A percentile compares a stretch with the other conserved stretches of the same genome.
Conservation (phyloP, 2,329 filamentous ascomycete genomes). For the Graphilbum fragrans region DNA sequence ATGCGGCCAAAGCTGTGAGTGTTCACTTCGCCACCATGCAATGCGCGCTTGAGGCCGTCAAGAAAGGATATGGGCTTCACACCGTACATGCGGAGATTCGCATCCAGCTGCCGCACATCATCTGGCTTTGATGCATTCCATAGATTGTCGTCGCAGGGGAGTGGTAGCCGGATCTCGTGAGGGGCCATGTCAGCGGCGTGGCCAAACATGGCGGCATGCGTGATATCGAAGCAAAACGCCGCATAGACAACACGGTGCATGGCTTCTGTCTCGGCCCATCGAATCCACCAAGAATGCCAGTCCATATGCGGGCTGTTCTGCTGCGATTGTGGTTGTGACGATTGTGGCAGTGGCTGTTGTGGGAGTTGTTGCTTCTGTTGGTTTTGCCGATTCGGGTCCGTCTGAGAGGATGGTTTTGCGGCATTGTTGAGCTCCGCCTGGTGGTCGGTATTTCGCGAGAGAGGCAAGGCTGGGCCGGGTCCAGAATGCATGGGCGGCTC, state of each 20-base stretch:
- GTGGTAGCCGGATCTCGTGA: conserved; percentile 72
- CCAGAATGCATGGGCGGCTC: conserved; percentile 19
- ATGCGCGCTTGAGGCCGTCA: conserved; percentile 70
- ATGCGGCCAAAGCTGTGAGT: conserved; percentile 84
- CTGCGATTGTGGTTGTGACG: background rate
- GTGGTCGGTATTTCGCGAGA: too few species aligned
- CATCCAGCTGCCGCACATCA: conserved; percentile 65
- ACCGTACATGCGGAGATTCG: conserved; percentile 64
- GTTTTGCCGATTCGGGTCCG: background rate
- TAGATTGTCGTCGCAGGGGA: conserved; percentile 77
- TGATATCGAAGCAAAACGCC: conserved; percentile 80
- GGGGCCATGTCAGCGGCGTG: conserved; percentile 84
- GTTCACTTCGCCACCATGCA: conserved; percentile 69
- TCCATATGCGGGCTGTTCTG: conserved; percentile 20
- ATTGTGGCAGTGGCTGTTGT: background rate
- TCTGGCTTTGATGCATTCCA: conserved; percentile 75
- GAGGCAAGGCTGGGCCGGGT: too few species aligned
- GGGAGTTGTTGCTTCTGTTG: background rate
- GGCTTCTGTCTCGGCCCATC: conserved; percentile 82
- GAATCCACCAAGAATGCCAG: conserved; percentile 56
- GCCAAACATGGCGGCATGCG: conserved; percentile 86
- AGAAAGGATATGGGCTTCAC: conserved; percentile 71
- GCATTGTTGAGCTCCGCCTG: background rate
- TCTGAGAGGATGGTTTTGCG: background rate
- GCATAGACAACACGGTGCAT: conserved; percentile 79